Base-by-base conservation (phyloP, 768 basidiomycete genomes). In the Boletus rex-veris region DNA sequence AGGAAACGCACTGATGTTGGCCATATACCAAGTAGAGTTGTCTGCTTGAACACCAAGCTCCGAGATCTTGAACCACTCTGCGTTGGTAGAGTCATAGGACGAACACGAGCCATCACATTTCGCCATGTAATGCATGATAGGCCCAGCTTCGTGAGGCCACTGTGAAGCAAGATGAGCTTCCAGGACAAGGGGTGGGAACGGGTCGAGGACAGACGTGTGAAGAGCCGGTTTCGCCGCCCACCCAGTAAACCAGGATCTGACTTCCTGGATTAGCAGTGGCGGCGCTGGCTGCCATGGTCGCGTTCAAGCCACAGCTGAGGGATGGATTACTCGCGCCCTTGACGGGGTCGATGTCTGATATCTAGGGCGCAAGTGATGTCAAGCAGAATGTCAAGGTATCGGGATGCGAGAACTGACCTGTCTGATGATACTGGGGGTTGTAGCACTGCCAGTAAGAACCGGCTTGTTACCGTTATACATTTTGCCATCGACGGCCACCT, bases 51-150 rank as follows among this genome's bases (percentile, higher is more conserved):
- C 59, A 9, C 79, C 84, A 4, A 74, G 69, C 60, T 86, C 75
- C 24, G 79, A 69, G 46, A 86, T 79, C 75, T 90, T 90, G 79
- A 90, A 88, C 85, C 85, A 90, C 58, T 83, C 73, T 5, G 85
- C 82, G 35, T 73, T 67, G 12, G 75, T 72, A 5, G 80, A 69
- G 64, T 87, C 77, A 66, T 83, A 88, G 56, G 82, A 67, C 54
- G 77, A 74, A 69, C 88, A 90, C 24, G 80, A 62, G 0, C 75
- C 71, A 40, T 66, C 69, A 61, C 89, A 91, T 45, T 73, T 69
- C 5, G 86, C 78, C 79, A 91, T 77, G 69, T 90, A 90, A 45
- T 85, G 86, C 70, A 90, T 72, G 72, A 88, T 74, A 1, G 87
- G 87, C 1, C 88, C 88, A 16, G 73, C 79, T 50, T 81, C 73